Conservation (phyloP, 106 monocot genomes). For the Chionographis japonica region DNA sequence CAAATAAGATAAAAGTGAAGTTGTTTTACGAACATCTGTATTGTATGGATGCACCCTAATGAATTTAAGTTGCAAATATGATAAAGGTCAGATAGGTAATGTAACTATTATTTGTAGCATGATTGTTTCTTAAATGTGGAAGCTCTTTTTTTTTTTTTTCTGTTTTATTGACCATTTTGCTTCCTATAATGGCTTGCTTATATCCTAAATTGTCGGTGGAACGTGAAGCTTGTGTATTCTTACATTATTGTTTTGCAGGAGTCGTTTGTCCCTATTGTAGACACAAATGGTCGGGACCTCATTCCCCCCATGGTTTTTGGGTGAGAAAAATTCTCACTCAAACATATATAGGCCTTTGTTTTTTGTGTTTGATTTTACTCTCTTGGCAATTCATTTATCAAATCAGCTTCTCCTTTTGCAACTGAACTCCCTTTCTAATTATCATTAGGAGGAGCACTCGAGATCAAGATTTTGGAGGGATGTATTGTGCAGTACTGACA, state of each 20-base stretch:
- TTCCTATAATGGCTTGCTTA: too few relatives aligned
- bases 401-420: neutral
- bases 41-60: too few relatives aligned
- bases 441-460: slow-evolving; percentile 18
- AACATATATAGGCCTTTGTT: neutral
- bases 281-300: slow-evolving; percentile 29
- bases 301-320: slow-evolving; percentile 42
- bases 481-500: slow-evolving; percentile 28
- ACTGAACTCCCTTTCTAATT: neutral
- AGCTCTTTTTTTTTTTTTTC: neutral
- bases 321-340: slow-evolving; percentile 13
- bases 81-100: too few relatives aligned
- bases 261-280: slow-evolving; percentile 41
- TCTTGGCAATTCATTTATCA: neutral
- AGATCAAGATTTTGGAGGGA: slow-evolving; percentile 35
- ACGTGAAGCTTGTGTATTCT: too few relatives aligned
- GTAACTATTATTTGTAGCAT: too few relatives aligned
- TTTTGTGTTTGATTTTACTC: neutral
- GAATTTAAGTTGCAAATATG: too few relatives aligned
- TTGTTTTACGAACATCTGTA: too few relatives aligned
- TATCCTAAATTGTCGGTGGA: too few relatives aligned
- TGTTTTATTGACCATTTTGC: neutral
- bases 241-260: slow-evolving; percentile 16
- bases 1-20: too few relatives aligned
- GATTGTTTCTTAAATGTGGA: too few relatives aligned